A percentile compares a stretch with the other conserved stretches of the same genome.
Conservation (phyloP, 2,329 filamentous ascomycete species). For the Colletotrichum camelliae region DNA sequence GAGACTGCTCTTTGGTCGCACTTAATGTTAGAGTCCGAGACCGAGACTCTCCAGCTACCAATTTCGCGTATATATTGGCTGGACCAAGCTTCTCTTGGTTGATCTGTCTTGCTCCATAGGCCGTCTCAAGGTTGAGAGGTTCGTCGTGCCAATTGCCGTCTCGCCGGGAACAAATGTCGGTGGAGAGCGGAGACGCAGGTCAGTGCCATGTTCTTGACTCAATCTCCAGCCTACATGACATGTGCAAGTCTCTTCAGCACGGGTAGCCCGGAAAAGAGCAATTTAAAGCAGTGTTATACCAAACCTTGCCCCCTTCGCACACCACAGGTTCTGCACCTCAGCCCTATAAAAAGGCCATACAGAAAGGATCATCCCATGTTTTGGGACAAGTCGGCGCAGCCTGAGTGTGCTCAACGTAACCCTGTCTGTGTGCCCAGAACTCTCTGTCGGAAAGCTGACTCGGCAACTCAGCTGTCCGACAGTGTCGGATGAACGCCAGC, state of each 20-base stretch:
- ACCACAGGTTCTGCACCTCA: not conserved
- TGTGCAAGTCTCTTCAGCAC: not conserved
- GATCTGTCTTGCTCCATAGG: not conserved
- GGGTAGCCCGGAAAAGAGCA: not conserved
- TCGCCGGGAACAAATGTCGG: not conserved
- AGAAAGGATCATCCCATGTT: not conserved
- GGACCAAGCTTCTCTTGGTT: not conserved
- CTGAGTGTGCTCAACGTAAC: not conserved
- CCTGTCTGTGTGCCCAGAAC: not conserved
- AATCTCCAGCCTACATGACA: not conserved
- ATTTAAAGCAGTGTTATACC: not conserved
- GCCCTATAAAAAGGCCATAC: not conserved
- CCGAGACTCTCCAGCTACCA: not conserved
- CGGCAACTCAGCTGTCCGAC: not conserved
- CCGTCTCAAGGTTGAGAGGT: not conserved
- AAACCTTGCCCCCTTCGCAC: not conserved
- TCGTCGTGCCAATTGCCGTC: not conserved
- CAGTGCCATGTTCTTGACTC: not conserved
- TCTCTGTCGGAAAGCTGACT: not conserved
- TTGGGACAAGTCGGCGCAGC: not conserved
- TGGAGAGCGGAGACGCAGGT: not conserved
- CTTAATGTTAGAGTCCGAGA: not conserved
- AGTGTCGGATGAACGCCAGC: not conserved
- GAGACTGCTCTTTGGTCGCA: not conserved
- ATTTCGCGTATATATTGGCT: not conserved